Conservation (phyloP, 176 grass and related monocot species). For the Aegilops speltoides region DNA sequence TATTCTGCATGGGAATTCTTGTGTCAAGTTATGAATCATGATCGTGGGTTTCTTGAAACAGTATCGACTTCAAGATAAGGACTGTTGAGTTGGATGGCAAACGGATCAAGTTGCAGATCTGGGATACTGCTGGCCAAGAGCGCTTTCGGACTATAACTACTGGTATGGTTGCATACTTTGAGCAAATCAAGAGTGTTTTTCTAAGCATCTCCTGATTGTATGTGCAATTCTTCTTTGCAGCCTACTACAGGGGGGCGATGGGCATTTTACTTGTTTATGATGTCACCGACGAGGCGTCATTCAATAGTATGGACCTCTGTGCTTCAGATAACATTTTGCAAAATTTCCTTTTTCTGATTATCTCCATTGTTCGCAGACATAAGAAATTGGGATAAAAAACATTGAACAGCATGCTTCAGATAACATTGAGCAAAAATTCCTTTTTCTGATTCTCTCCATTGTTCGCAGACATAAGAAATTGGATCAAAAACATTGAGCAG, state of each 20-base stretch:
- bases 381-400: conserved; percentile 74
- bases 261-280: conserved; percentile 82
- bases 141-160: conserved; percentile 74
- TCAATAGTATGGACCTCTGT: conserved; percentile 50
- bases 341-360: background rate
- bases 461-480: conserved; percentile 71
- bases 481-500: conserved; percentile 79
- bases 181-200: background rate
- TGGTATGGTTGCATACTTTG: conserved; percentile 36
- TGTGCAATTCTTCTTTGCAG: conserved; percentile 44
- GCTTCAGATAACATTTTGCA: background rate
- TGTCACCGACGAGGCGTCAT: conserved; percentile 66
- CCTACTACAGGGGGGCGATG: conserved; percentile 75
- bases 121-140: conserved; percentile 77
- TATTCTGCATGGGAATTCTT: background rate
- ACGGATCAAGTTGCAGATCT: conserved; percentile 74
- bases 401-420: conserved; percentile 73
- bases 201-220: background rate
- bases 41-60: conserved; percentile 17
- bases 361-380: conserved; percentile 44
- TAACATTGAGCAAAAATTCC: conserved; percentile 50
- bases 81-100: conserved; percentile 69
- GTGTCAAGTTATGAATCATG: background rate
- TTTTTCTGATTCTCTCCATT: background rate
- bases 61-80: conserved; percentile 77